Base-by-base conservation (phyloP, 257 asterid species). In the Plantago elongata region DNA sequence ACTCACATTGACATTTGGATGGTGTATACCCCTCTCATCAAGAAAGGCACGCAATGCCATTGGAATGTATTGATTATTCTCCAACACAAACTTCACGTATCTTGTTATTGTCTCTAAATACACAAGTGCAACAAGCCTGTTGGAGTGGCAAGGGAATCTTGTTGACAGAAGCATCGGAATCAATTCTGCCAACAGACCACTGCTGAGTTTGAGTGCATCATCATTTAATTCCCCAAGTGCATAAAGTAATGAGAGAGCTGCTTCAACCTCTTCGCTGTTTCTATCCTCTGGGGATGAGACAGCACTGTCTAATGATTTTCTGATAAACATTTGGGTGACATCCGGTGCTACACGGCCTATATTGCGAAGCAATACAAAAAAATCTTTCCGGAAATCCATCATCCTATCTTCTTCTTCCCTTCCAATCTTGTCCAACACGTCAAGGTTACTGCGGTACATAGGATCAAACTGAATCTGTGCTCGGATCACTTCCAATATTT, bases 21-120 rank as follows among this genome's bases (percentile, higher is more conserved):
- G 99, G 74, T 84, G 93, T 75, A 89, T 75, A 65, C 99, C 97
- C 75, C 99, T 82, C 85, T 87, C 95, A 69, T 93, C 97, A 43
- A 93, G 95, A 78, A 89, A 93, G 67, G 95, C 94, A 57, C 77
- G 52, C 69, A 93, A 64, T 57, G 80, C 94, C 51, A 75, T 64
- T 58, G 90, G 97, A 72, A 93, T 74, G 70, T 79, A 87, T 66
- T 84, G 95, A 43, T 84, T 83, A 77, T 86, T 89, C 79, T 87
- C 95, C 40, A 73, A 78, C 64, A 93, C 83, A 66, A 85, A 89
- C 64, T 87, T 90, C 77, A 82, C 74, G 55, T 85, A 93, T 80
- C 95, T 85, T 8, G 96, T 75, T 70, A 93, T 75, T 27, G 96
- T 85, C 27, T 93, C 95, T 85, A 93, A 75, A 77, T 87, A 93